A percentile compares a stretch with the other conserved stretches of the same genome.
These are phyloP conservation scores for Leishmania martiniquensis DNA, from an alignment of 208 protist genomes.

Conservation along the genomic window DNA sequence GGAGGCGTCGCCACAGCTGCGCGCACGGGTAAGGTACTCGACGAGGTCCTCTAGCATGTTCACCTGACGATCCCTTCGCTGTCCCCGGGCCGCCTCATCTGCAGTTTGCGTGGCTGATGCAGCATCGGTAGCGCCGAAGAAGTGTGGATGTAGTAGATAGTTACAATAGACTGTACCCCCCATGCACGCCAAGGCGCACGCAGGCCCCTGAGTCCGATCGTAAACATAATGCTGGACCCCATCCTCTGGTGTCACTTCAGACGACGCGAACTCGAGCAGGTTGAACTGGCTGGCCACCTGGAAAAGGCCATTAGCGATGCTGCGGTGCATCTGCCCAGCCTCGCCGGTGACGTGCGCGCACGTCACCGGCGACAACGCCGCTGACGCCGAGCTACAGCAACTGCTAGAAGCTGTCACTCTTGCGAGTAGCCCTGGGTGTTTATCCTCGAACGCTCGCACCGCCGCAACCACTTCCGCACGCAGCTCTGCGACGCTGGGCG, in stretches of 20 bases:
- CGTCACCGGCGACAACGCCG: not conserved
- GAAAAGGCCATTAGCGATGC: conserved; percentile 44
- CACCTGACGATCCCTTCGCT: conserved; percentile 32
- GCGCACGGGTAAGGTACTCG: conserved; percentile 24
- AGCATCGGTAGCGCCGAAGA: conserved; percentile 3
- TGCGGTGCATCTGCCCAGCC: conserved; percentile 24
- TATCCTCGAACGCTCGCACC: conserved; percentile 23
- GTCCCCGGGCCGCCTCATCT: conserved; percentile 24
- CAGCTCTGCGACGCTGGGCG: conserved; percentile 46
- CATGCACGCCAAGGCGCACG: conserved; percentile 60
- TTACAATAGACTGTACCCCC: conserved; percentile 71
- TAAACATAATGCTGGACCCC: conserved; percentile 56
- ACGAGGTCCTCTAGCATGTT: conserved; percentile 37
- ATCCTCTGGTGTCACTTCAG: conserved; percentile 41
- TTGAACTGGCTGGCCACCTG: conserved; percentile 87
- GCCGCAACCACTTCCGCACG: conserved; percentile 25
- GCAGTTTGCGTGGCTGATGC: not conserved
- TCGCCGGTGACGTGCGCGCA: conserved; percentile 37
- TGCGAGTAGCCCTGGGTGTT: conserved; percentile 30
- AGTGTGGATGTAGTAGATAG: conserved; percentile 55
- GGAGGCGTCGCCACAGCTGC: not conserved
- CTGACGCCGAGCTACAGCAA: not conserved
- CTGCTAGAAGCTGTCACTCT: not conserved
- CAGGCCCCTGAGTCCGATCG: conserved; percentile 76
- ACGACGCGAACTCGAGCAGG: conserved; percentile 61